Percentiles rank a stretch among this genome's conserved stretches.
These are phyloP conservation scores for Selaginella tamariscina DNA, from an alignment of 75 land plant species.

Conservation along the genomic window DNA sequence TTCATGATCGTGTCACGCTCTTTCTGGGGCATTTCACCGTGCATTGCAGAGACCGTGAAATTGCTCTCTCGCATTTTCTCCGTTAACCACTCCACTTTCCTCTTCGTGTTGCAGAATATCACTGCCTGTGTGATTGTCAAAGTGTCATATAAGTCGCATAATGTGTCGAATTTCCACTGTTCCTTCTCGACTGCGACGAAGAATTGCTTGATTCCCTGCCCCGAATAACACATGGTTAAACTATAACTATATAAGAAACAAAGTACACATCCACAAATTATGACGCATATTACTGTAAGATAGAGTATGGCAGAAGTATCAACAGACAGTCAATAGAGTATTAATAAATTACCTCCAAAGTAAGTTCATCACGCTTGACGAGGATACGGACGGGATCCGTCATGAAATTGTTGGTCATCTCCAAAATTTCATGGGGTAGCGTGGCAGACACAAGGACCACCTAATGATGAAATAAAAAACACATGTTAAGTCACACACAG, in stretches of 20 bases:
- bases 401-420: slow-evolving; percentile 98
- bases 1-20: slow-evolving; percentile 82
- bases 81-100: slow-evolving; percentile 91
- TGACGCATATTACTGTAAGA: too few relatives aligned
- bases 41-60: slow-evolving; percentile 81
- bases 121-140: slow-evolving; percentile 97
- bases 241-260: too few relatives aligned
- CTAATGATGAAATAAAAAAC: slow-evolving; percentile 20
- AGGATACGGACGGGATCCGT: slow-evolving; percentile 92
- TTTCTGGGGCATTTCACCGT: slow-evolving; percentile 87
- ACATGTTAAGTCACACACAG: background rate
- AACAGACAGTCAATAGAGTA: background rate
- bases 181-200: slow-evolving; percentile 98
- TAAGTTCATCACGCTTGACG: slow-evolving; percentile 98
- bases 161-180: slow-evolving; percentile 98
- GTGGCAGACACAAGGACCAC: slow-evolving; percentile 93
- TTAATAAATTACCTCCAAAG: slow-evolving; percentile 78
- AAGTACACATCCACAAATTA: too few relatives aligned
- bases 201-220: slow-evolving; percentile 96
- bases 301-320: background rate
- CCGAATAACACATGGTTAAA: background rate
- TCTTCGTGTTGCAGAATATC: slow-evolving; percentile 94
- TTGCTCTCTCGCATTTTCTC: slow-evolving; percentile 68
- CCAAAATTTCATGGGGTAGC: slow-evolving; percentile 92
- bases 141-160: slow-evolving; percentile 96